Evolutionary conservation across 2,329 filamentous ascomycete species (phyloP).

Genomic region (Davidsoniella eucalypti): DNA sequence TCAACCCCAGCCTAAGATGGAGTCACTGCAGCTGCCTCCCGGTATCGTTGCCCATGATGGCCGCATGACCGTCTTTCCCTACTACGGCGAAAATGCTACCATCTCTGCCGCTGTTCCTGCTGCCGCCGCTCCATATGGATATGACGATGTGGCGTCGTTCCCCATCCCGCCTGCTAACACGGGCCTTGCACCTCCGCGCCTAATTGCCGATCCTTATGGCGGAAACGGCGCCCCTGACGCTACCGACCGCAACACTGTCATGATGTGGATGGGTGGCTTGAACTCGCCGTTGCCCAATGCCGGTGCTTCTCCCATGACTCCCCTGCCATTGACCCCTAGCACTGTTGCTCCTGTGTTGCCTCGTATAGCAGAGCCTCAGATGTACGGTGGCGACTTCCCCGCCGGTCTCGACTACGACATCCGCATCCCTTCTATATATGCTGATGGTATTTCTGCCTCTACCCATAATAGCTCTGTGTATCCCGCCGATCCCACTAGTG

Average conservation of each 20-base stretch:
- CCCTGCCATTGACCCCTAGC: conserved; percentile 2
- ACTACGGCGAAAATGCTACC: conserved; percentile 1
- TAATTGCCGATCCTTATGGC: neutral
- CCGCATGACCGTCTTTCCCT: conserved; percentile 5
- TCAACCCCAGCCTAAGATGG: neutral
- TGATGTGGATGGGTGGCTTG: conserved; percentile 12
- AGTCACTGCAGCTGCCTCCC: neutral
- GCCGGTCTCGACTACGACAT: conserved; percentile 2
- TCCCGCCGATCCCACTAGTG: neutral
- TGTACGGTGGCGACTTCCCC: neutral
- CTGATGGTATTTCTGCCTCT: neutral
- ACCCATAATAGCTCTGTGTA: conserved; percentile 4
- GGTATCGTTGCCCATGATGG: conserved; percentile 4
- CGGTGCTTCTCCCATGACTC: neutral
- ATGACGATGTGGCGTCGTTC: conserved; percentile 5
- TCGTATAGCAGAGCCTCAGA: neutral
- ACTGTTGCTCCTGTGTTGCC: neutral
- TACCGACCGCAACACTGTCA: conserved; percentile 4
- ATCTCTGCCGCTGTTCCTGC: neutral
- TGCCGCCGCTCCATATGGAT: conserved; percentile 4
- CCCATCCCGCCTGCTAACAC: neutral
- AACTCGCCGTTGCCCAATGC: neutral
- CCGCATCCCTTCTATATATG: conserved; percentile 6
- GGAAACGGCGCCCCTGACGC: neutral
- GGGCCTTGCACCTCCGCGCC: neutral